Percentiles rank a stretch among this genome's conserved stretches.
Evolutionary conservation across 208 protist species (phyloP).

Genomic region (Vickermania ingenoplastis): DNA sequence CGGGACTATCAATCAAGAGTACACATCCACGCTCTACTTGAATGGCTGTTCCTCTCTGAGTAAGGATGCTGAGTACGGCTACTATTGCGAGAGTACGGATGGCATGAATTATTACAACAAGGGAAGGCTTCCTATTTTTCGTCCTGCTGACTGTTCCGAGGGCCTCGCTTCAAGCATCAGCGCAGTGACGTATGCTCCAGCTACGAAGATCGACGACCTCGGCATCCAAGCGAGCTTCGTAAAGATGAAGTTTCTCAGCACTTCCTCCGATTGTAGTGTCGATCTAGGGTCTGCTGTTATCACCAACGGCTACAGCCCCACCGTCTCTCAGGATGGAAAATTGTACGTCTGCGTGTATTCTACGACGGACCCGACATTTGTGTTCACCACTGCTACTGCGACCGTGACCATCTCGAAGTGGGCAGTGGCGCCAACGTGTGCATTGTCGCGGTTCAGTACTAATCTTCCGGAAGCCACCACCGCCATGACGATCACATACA

Average conservation of each 20-base stretch:
- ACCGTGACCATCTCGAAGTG: slow-evolving; percentile 43
- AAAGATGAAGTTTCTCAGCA: slow-evolving; percentile 18
- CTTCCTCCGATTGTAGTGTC: slow-evolving; percentile 18
- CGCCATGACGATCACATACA: slow-evolving; percentile 30
- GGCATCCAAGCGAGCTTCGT: slow-evolving; percentile 33
- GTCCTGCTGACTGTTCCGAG: slow-evolving; percentile 16
- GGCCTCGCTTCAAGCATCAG: slow-evolving; percentile 25
- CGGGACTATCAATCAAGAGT: no score
- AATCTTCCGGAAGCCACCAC: slow-evolving; percentile 7
- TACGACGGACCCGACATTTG: slow-evolving; percentile 10
- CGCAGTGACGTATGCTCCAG: slow-evolving; percentile 19
- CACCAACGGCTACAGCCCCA: slow-evolving; percentile 29
- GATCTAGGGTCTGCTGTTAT: slow-evolving; percentile 8
- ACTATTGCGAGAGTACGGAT: slow-evolving; percentile 57
- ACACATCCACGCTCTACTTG: no score
- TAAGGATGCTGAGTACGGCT: no score
- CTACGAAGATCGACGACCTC: slow-evolving; percentile 21
- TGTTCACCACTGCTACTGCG: slow-evolving; percentile 40
- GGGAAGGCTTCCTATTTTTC: slow-evolving; percentile 38
- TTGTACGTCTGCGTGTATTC: slow-evolving; percentile 48
- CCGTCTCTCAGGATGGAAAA: slow-evolving; percentile 14
- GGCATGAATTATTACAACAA: slow-evolving; percentile 18
- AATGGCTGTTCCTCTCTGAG: no score
- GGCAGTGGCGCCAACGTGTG: slow-evolving; percentile 18
- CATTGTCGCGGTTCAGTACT: slow-evolving; percentile 28